A percentile compares a stretch with the other conserved stretches of the same genome.
These are phyloP conservation scores for Digitaria exilis DNA, from an alignment of 202 grass and related monocot species.

Conservation along the genomic window DNA sequence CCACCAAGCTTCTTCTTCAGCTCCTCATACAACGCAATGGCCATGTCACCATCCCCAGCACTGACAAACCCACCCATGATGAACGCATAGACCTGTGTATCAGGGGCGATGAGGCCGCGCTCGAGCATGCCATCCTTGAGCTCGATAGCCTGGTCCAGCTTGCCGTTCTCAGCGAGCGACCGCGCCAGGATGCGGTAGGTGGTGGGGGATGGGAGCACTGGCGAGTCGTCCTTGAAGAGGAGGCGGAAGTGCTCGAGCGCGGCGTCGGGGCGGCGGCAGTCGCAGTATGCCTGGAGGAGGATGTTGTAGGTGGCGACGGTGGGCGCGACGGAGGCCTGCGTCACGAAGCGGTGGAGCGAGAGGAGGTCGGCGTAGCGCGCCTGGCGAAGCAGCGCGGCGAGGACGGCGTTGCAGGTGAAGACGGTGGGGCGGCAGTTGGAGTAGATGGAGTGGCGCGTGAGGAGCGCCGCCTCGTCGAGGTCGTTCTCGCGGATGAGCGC, in stretches of 20 bases:
- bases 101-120: slow-evolving; percentile 64
- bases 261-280: slow-evolving; percentile 76
- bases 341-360: slow-evolving; percentile 89
- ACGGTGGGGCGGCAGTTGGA: slow-evolving; percentile 94
- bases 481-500: slow-evolving; percentile 77
- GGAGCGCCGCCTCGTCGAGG: slow-evolving; percentile 88
- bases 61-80: slow-evolving; percentile 80
- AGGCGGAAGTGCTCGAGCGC: slow-evolving; percentile 88
- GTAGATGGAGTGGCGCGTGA: slow-evolving; percentile 96
- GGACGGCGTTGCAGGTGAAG: slow-evolving; percentile 88
- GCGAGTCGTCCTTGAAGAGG: slow-evolving; percentile 81
- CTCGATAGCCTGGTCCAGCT: slow-evolving; percentile 78
- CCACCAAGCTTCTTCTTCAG: slow-evolving; percentile 68
- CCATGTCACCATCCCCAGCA: slow-evolving; percentile 50
- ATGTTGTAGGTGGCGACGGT: slow-evolving; percentile 86
- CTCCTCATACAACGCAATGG: slow-evolving; percentile 68
- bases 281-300: slow-evolving; percentile 87
- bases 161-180: slow-evolving; percentile 73
- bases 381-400: slow-evolving; percentile 81
- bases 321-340: slow-evolving; percentile 85
- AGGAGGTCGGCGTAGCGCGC: slow-evolving; percentile 83
- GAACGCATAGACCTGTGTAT: slow-evolving; percentile 70
- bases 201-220: slow-evolving; percentile 69
- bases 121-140: slow-evolving; percentile 89
- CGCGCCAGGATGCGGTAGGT: slow-evolving; percentile 87